Evolutionary conservation across 2,329 filamentous ascomycete genomes (phyloP).

Genomic region (Stemphylium vesicarium): DNA sequence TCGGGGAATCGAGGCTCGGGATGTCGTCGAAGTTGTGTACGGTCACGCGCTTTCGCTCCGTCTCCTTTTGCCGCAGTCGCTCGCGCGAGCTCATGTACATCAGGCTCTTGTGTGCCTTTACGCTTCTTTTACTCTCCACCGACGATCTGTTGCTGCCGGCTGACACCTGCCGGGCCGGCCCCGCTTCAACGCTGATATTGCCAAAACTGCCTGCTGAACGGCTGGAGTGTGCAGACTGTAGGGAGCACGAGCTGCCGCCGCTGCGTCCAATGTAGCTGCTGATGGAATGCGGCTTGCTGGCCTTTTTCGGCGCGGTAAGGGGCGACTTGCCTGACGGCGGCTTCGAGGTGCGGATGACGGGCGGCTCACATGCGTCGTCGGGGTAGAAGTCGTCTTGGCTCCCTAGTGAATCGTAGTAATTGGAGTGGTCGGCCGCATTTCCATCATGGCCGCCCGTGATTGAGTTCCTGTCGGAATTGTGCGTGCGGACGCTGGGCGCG

Average conservation of each 20-base stretch:
- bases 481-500: constrained; percentile 28
- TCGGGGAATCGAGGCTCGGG: constrained; percentile 32
- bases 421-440: constrained; percentile 77
- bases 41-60: constrained; percentile 64
- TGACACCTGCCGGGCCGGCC: constrained; percentile 33
- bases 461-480: constrained; percentile 28
- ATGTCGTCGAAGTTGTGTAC: constrained; percentile 52
- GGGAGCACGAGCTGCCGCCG: constrained; percentile 42
- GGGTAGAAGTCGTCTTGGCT: constrained; percentile 58
- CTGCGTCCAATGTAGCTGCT: constrained; percentile 63
- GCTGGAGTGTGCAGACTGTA: constrained; percentile 45
- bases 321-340: constrained; percentile 77
- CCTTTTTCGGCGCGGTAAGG: constrained; percentile 65
- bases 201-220: constrained; percentile 48
- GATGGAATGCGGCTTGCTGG: constrained; percentile 55
- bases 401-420: constrained; percentile 62
- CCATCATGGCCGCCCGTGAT: constrained; percentile 32
- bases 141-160: constrained; percentile 43
- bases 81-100: constrained; percentile 79
- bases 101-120: constrained; percentile 59
- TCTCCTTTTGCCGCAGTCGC: constrained; percentile 66
- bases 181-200: constrained; percentile 51
- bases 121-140: constrained; percentile 44
- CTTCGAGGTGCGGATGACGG: constrained; percentile 81
- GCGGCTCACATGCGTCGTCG: constrained; percentile 67